A percentile compares a stretch with the other conserved stretches of the same genome.
Evolutionary conservation across 2,329 filamentous ascomycete species (phyloP).

Genomic region (Pseudogymnoascus sp.): DNA sequence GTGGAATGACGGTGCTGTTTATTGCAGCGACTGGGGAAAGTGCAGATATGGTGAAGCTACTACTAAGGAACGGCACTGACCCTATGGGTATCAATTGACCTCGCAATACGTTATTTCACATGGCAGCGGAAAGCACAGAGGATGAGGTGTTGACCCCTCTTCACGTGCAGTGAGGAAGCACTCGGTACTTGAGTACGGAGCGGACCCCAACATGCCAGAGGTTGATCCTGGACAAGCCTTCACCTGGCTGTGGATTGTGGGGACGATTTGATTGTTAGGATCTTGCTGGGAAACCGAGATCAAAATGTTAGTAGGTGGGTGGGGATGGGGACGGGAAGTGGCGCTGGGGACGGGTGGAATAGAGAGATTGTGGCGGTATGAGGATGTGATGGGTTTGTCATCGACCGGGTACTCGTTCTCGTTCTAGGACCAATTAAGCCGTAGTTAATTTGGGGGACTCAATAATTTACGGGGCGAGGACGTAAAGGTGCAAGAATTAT

Average conservation of each 20-base stretch:
- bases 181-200: background rate
- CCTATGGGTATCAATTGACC: background rate
- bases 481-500: background rate
- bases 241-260: background rate
- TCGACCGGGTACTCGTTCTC: background rate
- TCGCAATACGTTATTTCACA: background rate
- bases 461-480: background rate
- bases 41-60: background rate
- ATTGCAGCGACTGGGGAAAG: background rate
- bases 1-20: background rate
- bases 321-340: background rate
- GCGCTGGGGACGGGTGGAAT: background rate
- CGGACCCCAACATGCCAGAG: background rate
- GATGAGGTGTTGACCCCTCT: background rate
- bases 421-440: background rate
- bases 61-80: background rate
- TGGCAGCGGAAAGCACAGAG: background rate
- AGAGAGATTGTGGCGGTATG: background rate
- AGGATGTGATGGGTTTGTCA: background rate
- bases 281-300: background rate
- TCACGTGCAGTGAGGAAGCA: background rate
- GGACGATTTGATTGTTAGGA: background rate
- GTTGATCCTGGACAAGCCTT: background rate
- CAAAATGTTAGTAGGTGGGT: background rate
- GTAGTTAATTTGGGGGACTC: background rate